phyloP scores from a whole-genome alignment of 306 rosid species.

The Astragalus membranaceus region DNA sequence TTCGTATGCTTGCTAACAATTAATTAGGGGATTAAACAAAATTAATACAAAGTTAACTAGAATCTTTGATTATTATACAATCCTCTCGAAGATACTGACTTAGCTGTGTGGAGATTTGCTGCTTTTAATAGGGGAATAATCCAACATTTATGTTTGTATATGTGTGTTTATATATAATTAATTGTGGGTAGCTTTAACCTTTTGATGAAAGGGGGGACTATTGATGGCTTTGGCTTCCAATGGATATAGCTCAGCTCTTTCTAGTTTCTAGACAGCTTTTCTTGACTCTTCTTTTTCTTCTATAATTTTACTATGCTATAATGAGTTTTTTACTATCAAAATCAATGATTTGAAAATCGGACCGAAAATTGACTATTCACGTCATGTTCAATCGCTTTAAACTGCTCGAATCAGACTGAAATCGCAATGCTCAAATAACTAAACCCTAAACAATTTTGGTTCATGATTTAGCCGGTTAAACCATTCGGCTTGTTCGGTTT shows the following conservation, averaged over 20 bases:
- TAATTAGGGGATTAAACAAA: constrained; percentile 6
- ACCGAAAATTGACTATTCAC: too few relatives aligned
- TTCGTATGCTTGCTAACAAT: constrained; percentile 31
- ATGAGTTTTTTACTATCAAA: too few relatives aligned
- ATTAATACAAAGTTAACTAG: constrained; percentile 21
- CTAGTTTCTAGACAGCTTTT: neutral
- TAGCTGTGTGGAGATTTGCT: constrained; percentile 64
- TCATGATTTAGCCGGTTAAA: too few relatives aligned
- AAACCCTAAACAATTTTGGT: too few relatives aligned
- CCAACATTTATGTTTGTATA: constrained; percentile 27
- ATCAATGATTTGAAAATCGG: too few relatives aligned
- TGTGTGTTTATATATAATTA: neutral
- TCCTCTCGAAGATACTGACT: constrained; percentile 39
- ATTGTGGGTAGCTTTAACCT: constrained; percentile 27
- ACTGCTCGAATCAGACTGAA: too few relatives aligned
- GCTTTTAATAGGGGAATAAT: constrained; percentile 52
- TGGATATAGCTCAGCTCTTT: constrained; percentile 23
- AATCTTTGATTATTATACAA: constrained; percentile 28
- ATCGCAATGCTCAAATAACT: too few relatives aligned
- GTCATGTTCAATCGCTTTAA: too few relatives aligned
- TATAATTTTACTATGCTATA: neutral
- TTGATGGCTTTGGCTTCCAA: constrained; percentile 39
- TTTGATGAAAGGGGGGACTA: constrained; percentile 51
- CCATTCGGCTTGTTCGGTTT: too few relatives aligned
- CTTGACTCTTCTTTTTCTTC: neutral